A percentile compares a stretch with the other conserved stretches of the same genome.
Evolutionary conservation across 306 rosid species (phyloP).

Genomic region (Pterocarpus macrocarpus): DNA sequence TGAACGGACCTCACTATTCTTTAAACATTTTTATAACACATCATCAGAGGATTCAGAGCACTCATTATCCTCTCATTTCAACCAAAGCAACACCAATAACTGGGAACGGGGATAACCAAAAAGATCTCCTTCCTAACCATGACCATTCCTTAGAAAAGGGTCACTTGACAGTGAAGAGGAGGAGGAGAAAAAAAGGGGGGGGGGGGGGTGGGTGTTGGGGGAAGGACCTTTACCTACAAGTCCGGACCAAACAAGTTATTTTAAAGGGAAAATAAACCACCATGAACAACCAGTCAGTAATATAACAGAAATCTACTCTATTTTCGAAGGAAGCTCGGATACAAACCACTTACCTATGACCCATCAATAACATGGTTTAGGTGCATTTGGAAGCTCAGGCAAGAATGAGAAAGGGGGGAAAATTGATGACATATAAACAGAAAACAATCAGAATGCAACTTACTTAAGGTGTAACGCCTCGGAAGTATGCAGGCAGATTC

Average conservation of each 20-base stretch:
- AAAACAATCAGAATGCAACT: neutral
- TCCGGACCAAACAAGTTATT: too few species aligned
- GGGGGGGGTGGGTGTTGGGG: too few species aligned
- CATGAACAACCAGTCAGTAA: too few species aligned
- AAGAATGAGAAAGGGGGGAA: neutral
- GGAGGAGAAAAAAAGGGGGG: too few species aligned
- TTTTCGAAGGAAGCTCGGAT: neutral
- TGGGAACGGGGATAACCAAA: neutral
- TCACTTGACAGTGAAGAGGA: too few species aligned
- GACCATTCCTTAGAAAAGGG: neutral
- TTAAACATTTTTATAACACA: conserved; percentile 19
- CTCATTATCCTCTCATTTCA: neutral
- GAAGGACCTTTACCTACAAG: too few species aligned
- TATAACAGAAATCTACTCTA: neutral
- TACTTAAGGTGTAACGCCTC: neutral
- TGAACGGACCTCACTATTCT: conserved; percentile 18
- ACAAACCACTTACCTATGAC: neutral
- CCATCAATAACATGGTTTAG: neutral
- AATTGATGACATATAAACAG: neutral
- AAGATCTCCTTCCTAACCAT: too few species aligned
- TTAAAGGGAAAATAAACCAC: too few species aligned
- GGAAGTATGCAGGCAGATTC: conserved; percentile 1
- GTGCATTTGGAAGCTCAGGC: neutral
- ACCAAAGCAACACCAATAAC: neutral
- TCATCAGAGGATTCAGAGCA: conserved; percentile 6